These are phyloP conservation scores for Rehmannia glutinosa DNA, from an alignment of 257 asterid species.

Conservation along the genomic window DNA sequence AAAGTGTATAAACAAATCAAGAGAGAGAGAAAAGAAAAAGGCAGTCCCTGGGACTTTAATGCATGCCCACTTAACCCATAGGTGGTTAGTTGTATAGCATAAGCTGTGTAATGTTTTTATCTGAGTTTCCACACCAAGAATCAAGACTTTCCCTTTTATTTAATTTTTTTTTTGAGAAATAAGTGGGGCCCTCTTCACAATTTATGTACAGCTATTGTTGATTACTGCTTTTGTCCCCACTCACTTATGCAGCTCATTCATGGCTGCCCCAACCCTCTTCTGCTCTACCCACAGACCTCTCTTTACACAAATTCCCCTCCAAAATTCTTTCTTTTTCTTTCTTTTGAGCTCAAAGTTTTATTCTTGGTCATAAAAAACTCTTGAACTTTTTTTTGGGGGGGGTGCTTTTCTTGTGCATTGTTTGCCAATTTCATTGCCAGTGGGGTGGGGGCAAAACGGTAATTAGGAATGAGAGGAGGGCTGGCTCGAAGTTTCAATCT, in stretches of 20 bases:
- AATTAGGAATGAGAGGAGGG: conserved; percentile 43
- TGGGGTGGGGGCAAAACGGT: conserved; percentile 18
- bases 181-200: conserved; percentile 47
- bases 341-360: conserved; percentile 6
- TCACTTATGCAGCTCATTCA: conserved; percentile 70
- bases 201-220: conserved; percentile 46
- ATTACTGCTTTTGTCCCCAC: conserved; percentile 72
- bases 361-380: conserved; percentile 1
- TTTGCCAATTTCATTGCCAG: conserved; percentile 17
- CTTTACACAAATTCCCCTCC: conserved; percentile 24
- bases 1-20: background rate
- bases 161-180: background rate
- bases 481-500: conserved; percentile 32
- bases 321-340: background rate
- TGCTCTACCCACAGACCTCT: conserved; percentile 19
- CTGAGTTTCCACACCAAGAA: conserved; percentile 25
- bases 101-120: background rate
- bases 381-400: background rate
- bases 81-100: conserved; percentile 19
- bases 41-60: conserved; percentile 49
- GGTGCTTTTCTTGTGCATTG: conserved; percentile 6
- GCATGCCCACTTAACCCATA: conserved; percentile 19
- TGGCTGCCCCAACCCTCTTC: conserved; percentile 56
- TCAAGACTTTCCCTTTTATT: conserved; percentile 6
- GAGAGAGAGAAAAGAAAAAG: conserved; percentile 17